These are phyloP conservation scores for Trifolium pratense DNA, from an alignment of 306 rosid species.

Conservation along the genomic window DNA sequence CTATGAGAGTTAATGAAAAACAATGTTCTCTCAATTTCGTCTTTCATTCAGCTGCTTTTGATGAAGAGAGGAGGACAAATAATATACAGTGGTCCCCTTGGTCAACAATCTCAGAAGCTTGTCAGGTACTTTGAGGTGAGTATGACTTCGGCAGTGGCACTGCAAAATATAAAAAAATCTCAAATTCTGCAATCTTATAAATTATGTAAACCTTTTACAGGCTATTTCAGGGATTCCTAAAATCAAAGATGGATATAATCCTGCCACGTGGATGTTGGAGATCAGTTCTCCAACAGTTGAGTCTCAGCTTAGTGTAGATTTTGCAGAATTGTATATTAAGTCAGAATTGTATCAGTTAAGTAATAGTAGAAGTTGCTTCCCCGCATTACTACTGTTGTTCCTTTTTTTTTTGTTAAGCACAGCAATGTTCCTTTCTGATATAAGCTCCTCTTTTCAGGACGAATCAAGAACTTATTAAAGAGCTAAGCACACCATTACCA, in stretches of 20 bases:
- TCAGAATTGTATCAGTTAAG: conserved; percentile 58
- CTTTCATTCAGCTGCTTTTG: conserved; percentile 52
- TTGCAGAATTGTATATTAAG: conserved; percentile 53
- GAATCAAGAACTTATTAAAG: conserved; percentile 50
- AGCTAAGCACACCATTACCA: conserved; percentile 48
- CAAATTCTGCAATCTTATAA: conserved; percentile 20
- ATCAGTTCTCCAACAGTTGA: conserved; percentile 52
- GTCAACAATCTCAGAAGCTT: conserved; percentile 55
- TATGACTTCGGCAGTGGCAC: conserved; percentile 3
- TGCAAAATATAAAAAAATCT: conserved; percentile 23
- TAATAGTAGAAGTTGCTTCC: conserved; percentile 18
- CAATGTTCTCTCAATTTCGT: not conserved
- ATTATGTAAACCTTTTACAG: conserved; percentile 41
- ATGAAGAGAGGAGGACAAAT: conserved; percentile 67
- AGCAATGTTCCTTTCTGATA: conserved; percentile 1
- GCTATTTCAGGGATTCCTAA: conserved; percentile 55
- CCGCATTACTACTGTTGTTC: not conserved
- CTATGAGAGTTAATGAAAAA: not conserved
- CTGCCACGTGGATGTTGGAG: conserved; percentile 61
- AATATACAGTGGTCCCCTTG: conserved; percentile 60
- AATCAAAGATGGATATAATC: conserved; percentile 55
- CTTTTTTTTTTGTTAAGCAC: not conserved
- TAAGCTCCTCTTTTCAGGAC: conserved; percentile 47
- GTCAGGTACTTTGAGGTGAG: conserved; percentile 60
- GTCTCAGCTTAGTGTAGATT: conserved; percentile 51